Conservation (phyloP, 495 filamentous ascomycete genomes). For the Beverwykella pulmonaria region DNA sequence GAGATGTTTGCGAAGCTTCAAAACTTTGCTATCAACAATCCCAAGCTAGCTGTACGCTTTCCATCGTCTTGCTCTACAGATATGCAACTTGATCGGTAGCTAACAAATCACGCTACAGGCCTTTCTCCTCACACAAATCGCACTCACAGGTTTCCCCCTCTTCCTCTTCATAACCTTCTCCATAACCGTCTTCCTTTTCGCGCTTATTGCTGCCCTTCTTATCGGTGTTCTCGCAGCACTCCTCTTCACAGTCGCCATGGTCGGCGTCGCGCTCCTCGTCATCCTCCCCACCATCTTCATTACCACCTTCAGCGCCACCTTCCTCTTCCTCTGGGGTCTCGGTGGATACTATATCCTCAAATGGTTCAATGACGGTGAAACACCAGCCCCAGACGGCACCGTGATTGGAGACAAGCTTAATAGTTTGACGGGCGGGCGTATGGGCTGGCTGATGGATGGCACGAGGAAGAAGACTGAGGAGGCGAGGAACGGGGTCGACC, state of each 20-base stretch:
- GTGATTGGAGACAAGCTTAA: slow-evolving; percentile 47
- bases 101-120: slow-evolving; percentile 37
- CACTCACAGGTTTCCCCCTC: slow-evolving; percentile 61
- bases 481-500: not conserved
- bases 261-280: slow-evolving; percentile 63
- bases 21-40: slow-evolving; percentile 44
- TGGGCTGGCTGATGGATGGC: slow-evolving; percentile 44
- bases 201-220: slow-evolving; percentile 56
- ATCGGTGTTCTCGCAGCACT: slow-evolving; percentile 52
- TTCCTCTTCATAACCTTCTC: slow-evolving; percentile 64
- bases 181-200: slow-evolving; percentile 57
- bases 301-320: slow-evolving; percentile 57
- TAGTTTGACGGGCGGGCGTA: slow-evolving; percentile 42
- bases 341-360: slow-evolving; percentile 59
- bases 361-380: slow-evolving; percentile 48
- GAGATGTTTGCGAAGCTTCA: slow-evolving; percentile 41
- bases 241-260: slow-evolving; percentile 64
- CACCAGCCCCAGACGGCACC: slow-evolving; percentile 34
- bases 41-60: slow-evolving; percentile 46
- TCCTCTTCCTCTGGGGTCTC: slow-evolving; percentile 66
- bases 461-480: slow-evolving; percentile 19
- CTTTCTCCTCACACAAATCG: slow-evolving; percentile 60
- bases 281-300: slow-evolving; percentile 65
- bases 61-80: not conserved
- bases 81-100: not conserved